These are phyloP conservation scores for Spergularia azorica DNA, from an alignment of 179 eudicot genomes.

Conservation along the genomic window DNA sequence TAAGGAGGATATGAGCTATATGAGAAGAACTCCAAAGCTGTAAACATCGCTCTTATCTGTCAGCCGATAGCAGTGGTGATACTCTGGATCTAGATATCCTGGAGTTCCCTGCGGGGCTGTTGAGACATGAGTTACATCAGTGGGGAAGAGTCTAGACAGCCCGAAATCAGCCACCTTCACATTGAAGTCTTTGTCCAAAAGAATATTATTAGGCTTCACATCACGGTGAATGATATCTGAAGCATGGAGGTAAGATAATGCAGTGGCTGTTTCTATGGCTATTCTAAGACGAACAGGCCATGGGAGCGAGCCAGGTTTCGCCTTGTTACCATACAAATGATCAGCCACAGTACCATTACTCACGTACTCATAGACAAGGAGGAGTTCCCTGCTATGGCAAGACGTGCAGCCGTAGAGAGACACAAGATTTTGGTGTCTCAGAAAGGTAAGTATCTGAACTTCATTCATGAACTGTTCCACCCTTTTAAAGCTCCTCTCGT, in stretches of 20 bases:
- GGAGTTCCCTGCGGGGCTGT: slow-evolving; percentile 88
- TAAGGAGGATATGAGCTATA: slow-evolving; percentile 76
- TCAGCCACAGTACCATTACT: slow-evolving; percentile 81
- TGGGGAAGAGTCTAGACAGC: slow-evolving; percentile 71
- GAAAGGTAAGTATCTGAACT: slow-evolving; percentile 56
- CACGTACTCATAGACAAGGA: slow-evolving; percentile 82
- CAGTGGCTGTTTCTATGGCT: slow-evolving; percentile 70
- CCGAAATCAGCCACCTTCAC: slow-evolving; percentile 93
- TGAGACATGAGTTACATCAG: slow-evolving; percentile 61
- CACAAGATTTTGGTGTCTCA: slow-evolving; percentile 69
- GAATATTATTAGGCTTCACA: slow-evolving; percentile 74
- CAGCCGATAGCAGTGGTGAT: slow-evolving; percentile 66
- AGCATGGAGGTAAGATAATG: slow-evolving; percentile 70
- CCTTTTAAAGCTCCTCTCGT: slow-evolving; percentile 67
- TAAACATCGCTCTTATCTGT: slow-evolving; percentile 81
- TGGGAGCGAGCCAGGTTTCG: slow-evolving; percentile 36
- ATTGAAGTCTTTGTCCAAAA: slow-evolving; percentile 51
- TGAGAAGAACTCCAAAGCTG: slow-evolving; percentile 78
- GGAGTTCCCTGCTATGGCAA: slow-evolving; percentile 51
- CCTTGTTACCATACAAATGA: slow-evolving; percentile 55
- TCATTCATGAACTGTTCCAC: slow-evolving; percentile 75
- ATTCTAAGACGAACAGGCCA: slow-evolving; percentile 73
- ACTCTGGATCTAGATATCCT: slow-evolving; percentile 77
- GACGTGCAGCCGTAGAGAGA: slow-evolving; percentile 86
- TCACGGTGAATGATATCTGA: slow-evolving; percentile 78